phyloP scores from a whole-genome alignment of 2,329 filamentous ascomycete genomes.

The Gnomoniopsis smithogilvyi region DNA sequence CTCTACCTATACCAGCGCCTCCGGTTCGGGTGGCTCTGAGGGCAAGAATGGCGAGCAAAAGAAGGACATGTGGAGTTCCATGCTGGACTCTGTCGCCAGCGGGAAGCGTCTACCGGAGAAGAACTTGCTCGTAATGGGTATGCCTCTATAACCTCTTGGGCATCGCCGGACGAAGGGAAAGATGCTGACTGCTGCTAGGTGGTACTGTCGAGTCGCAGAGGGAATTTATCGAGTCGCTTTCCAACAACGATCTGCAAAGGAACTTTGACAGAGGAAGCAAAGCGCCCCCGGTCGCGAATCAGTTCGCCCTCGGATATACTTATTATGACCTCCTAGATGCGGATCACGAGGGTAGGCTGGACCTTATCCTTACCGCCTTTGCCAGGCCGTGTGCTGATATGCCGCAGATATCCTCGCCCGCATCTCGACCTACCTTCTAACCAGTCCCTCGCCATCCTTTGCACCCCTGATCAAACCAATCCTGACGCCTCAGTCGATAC shows the following conservation, averaged over 20 bases:
- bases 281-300: slow-evolving; percentile 80
- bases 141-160: slow-evolving; percentile 21
- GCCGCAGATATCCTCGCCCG: slow-evolving; percentile 79
- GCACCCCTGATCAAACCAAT: slow-evolving; percentile 79
- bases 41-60: slow-evolving; percentile 66
- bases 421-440: slow-evolving; percentile 83
- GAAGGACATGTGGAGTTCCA: slow-evolving; percentile 90
- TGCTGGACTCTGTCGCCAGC: slow-evolving; percentile 87
- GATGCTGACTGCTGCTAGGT: slow-evolving; percentile 43
- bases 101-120: slow-evolving; percentile 89
- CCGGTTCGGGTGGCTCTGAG: slow-evolving; percentile 47
- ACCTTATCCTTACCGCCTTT: background rate
- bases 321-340: slow-evolving; percentile 93
- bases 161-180: background rate
- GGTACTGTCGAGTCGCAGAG: slow-evolving; percentile 79
- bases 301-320: slow-evolving; percentile 89
- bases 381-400: slow-evolving; percentile 17
- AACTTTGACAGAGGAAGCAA: slow-evolving; percentile 53
- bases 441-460: slow-evolving; percentile 80
- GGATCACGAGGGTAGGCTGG: slow-evolving; percentile 81
- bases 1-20: slow-evolving; percentile 55
- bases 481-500: slow-evolving; percentile 77
- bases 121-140: slow-evolving; percentile 83
- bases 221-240: slow-evolving; percentile 72
- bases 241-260: slow-evolving; percentile 50